Percentiles rank a stretch among this genome's conserved stretches.
Evolutionary conservation across 208 protist species (phyloP).

Genomic region (Leishmania tarentolae): DNA sequence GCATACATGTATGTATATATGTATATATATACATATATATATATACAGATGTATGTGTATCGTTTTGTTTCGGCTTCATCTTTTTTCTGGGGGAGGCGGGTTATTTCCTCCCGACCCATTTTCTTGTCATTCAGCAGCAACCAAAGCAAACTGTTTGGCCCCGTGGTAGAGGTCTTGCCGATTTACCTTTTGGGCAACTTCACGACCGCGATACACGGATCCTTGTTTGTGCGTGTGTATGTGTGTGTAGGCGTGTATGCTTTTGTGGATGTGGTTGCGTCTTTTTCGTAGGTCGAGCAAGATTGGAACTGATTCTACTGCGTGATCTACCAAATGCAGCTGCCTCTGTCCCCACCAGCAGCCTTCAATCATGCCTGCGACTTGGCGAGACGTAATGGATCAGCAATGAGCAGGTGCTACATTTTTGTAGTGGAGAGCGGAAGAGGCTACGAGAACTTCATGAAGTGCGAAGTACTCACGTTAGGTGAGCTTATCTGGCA

Average conservation of each 20-base stretch:
- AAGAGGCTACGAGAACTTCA: no score
- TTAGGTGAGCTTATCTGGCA: no score
- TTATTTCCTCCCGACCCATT: neutral
- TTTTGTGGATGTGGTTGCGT: neutral
- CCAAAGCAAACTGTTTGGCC: neutral
- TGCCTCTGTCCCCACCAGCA: no score
- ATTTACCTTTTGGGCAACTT: neutral
- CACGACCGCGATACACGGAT: neutral
- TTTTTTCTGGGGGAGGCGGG: neutral
- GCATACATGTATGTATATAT: neutral
- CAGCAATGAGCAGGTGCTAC: no score
- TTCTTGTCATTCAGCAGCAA: neutral
- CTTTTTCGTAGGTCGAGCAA: neutral
- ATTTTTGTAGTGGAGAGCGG: no score
- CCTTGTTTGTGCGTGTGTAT: neutral
- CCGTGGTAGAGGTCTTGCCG: neutral
- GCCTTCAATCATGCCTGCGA: no score
- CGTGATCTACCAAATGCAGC: no score
- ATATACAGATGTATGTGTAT: neutral
- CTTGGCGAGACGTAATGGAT: no score
- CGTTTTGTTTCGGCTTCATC: neutral
- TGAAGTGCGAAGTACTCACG: no score
- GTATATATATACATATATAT: neutral
- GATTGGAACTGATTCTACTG: no score
- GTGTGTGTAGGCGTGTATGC: neutral